Evolutionary conservation across 805 yeast genomes (phyloP).

Genomic region (Ogataea nonfermentans): DNA sequence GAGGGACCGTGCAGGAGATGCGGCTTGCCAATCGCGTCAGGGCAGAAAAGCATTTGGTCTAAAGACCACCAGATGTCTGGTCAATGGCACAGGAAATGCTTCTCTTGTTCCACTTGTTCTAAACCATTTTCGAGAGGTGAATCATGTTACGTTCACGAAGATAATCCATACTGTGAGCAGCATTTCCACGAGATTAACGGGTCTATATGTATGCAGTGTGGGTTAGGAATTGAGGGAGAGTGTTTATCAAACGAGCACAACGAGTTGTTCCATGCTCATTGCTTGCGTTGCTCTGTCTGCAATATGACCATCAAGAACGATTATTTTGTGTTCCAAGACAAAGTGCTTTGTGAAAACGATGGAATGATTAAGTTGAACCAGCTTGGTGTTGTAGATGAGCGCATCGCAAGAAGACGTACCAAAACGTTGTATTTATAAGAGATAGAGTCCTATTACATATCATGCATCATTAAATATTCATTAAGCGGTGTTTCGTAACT

Average conservation of each 20-base stretch:
- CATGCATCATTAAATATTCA: neutral
- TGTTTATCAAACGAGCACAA: conserved; percentile 75
- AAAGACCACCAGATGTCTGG: conserved; percentile 82
- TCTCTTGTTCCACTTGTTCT: conserved; percentile 67
- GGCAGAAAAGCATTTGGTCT: conserved; percentile 70
- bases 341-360: conserved; percentile 50
- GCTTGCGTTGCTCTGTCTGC: conserved; percentile 72
- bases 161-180: conserved; percentile 75
- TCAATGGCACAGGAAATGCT: conserved; percentile 92
- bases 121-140: conserved; percentile 55
- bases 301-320: conserved; percentile 47
- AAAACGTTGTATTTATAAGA: conserved; percentile 27
- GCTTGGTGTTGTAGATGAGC: conserved; percentile 17
- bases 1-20: conserved; percentile 84
- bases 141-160: conserved; percentile 73
- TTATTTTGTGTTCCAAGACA: conserved; percentile 49
- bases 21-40: conserved; percentile 44
- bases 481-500: neutral
- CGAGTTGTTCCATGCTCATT: conserved; percentile 72
- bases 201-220: conserved; percentile 71
- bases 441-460: neutral
- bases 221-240: conserved; percentile 80
- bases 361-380: conserved; percentile 23
- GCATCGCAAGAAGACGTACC: conserved; percentile 33
- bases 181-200: conserved; percentile 77